phyloP scores from a whole-genome alignment of 2,329 filamentous ascomycete species.

The Colletotrichum sidae region DNA sequence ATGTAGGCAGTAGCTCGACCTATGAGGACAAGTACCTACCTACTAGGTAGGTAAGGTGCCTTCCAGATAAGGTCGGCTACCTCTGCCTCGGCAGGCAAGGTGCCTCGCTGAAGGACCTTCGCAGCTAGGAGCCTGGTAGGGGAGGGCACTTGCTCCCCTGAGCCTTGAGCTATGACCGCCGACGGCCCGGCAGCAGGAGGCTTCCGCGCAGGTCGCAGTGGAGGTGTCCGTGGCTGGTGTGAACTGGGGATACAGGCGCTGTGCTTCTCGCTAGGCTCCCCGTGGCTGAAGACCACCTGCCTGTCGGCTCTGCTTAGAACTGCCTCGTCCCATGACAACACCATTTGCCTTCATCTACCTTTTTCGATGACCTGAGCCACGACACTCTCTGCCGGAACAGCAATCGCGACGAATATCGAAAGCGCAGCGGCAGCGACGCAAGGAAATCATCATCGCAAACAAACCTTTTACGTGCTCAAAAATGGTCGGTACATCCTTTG shows the following conservation, averaged over 20 bases:
- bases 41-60: background rate
- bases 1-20: background rate
- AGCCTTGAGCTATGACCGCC: background rate
- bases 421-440: background rate
- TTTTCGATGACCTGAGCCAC: background rate
- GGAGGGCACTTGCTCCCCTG: background rate
- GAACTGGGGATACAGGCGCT: too few relatives aligned
- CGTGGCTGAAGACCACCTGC: constrained; percentile 4
- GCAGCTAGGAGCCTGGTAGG: too few relatives aligned
- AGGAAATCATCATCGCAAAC: constrained; percentile 2
- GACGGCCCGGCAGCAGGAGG: background rate
- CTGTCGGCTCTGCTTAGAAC: background rate
- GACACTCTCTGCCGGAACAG: background rate
- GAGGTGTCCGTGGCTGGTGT: too few relatives aligned
- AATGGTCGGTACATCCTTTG: constrained; percentile 32
- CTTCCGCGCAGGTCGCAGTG: too few relatives aligned
- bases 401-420: constrained; percentile 5
- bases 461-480: constrained; percentile 13
- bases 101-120: too few relatives aligned
- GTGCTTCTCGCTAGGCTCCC: too few relatives aligned
- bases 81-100: too few relatives aligned
- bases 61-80: too few relatives aligned
- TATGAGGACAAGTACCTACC: background rate
- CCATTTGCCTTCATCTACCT: constrained; percentile 13
- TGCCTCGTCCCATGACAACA: constrained; percentile 33